Evolutionary conservation across 176 grass and related monocot genomes (phyloP).

Genomic region (Aegilops speltoides): DNA sequence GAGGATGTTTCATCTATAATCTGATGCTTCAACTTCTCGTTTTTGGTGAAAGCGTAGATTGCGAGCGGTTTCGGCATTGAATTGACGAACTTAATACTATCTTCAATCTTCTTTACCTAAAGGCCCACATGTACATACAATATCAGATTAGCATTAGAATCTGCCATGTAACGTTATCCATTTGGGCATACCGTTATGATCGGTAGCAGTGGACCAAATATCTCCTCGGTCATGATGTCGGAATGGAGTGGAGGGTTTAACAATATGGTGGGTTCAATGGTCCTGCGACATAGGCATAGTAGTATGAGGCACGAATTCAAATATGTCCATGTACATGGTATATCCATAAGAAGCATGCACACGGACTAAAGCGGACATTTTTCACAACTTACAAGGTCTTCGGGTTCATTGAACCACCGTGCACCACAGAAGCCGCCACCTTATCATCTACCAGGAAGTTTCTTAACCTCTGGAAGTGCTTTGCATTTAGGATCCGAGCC

Average conservation of each 20-base stretch:
- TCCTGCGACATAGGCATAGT: constrained; percentile 32
- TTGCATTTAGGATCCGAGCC: constrained; percentile 62
- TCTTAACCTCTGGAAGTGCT: constrained; percentile 62
- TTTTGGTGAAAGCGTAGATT: constrained; percentile 71
- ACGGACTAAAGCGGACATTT: background rate
- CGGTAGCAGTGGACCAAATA: constrained; percentile 40
- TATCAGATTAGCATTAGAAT: background rate
- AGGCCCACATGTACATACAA: background rate
- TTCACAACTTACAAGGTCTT: constrained; percentile 46
- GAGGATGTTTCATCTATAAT: constrained; percentile 70
- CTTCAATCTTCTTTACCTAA: constrained; percentile 79
- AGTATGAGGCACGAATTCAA: background rate
- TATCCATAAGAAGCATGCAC: too few relatives aligned
- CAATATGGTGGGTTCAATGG: constrained; percentile 74
- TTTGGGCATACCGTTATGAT: constrained; percentile 57
- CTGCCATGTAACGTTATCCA: too few relatives aligned
- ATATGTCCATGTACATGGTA: background rate
- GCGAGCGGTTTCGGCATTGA: constrained; percentile 69
- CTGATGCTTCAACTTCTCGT: constrained; percentile 53
- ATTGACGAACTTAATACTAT: constrained; percentile 60
- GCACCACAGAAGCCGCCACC: constrained; percentile 59
- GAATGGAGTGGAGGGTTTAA: constrained; percentile 65
- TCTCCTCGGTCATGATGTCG: constrained; percentile 56
- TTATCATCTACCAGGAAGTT: constrained; percentile 45
- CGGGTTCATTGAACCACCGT: constrained; percentile 55